Base-by-base conservation (phyloP, 202 grass and related monocot genomes). In the Panicum hallii region DNA sequence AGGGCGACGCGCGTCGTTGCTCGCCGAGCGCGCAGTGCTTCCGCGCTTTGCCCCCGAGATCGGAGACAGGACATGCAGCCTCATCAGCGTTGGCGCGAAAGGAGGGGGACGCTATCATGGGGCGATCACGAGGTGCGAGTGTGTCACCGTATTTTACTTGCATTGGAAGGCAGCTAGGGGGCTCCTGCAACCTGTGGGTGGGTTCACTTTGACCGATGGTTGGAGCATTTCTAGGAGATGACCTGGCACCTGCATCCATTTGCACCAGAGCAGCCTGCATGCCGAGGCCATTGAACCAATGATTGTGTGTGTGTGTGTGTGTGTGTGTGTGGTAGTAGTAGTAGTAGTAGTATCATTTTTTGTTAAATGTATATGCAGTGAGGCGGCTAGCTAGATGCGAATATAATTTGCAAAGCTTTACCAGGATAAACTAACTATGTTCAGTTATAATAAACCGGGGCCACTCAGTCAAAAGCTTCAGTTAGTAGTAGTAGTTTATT, bases 1-100 rank as follows among this genome's bases (percentile, higher is more conserved):
- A 38, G 79, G 72, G 2, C 6, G 56, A 54, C 67, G 38, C 69
- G 26, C 26, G 57, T 23, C 69, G 50, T 32, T 46, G 69, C 52
- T 64, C 62, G 50, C 19, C 15, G 49, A 43, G 71, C 32, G 43
- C 62, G 47, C 74, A 55, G 61, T 69, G 38, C 52, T 82, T 47
- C 47, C 63, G 47, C 57, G 65, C 68, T 43, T 81, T 97, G 90
- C 84, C 74, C 63, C 86, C 94, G 77, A 56, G 76, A 87, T 71
- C 69, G 86, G 92, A 90, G 94, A 94, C 89, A 85, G 66, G 83
- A 78, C 63, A n/a, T n/a, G n/a, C n/a, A 48, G 66, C 26, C 70
- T 88, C 83, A 15, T 32, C 66, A 43, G 26, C 26, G 60, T 82
- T 87, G 74, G 74, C 80, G 73, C 79, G 54, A 82, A 73, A 89